Base-by-base conservation (phyloP, 192 early-diverging fungal species). In the Funneliformis mosseae region DNA sequence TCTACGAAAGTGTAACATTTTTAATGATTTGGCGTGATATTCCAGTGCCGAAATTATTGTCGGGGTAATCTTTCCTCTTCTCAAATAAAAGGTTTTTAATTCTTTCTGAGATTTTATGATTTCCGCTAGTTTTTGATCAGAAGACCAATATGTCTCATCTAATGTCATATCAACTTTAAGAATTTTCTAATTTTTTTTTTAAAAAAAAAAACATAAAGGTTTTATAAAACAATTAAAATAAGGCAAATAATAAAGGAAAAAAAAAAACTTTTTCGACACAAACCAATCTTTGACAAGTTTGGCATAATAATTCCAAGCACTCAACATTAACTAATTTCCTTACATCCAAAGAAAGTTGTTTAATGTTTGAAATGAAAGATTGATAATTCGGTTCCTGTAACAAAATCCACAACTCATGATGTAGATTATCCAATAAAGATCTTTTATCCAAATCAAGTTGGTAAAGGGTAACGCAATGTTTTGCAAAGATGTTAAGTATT, bases 391-490 rank as follows among this genome's bases (percentile, higher is more conserved):
- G 38, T 39, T 69, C 67, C 18, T 69, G 67, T 18, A 69, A 39
- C 21, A 69, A 39, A 39, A 69, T 21, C 67, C 67, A 69, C 7
- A 69, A 69, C n/a, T 69, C 67, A 39, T 69, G 67, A 39, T 69
- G 67, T 38, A 69, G 18, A 69, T 27, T 33, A 69, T 69, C 67
- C 12, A 69, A 69, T 39, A 39, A 69, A 33, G 18, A 69, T 41
- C 67, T 33, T 21, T 38, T 33, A 69, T 69, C 67, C 18, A 69
- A 21, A 39, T 69, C 18, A 42, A 69, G 67, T 4, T 69, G 67
- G 1, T 69, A 38, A 16, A 69, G 18, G 11, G 67, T 69, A 21
- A 39, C 41, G n/a, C 67, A 69, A 69, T 33, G 67, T 18, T 21
- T 69, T 7, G 67, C 67, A 7, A 69, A 39, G n/a, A 69, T 69